phyloP scores from a whole-genome alignment of 441 rosid species.

The Adansonia grandidieri region DNA sequence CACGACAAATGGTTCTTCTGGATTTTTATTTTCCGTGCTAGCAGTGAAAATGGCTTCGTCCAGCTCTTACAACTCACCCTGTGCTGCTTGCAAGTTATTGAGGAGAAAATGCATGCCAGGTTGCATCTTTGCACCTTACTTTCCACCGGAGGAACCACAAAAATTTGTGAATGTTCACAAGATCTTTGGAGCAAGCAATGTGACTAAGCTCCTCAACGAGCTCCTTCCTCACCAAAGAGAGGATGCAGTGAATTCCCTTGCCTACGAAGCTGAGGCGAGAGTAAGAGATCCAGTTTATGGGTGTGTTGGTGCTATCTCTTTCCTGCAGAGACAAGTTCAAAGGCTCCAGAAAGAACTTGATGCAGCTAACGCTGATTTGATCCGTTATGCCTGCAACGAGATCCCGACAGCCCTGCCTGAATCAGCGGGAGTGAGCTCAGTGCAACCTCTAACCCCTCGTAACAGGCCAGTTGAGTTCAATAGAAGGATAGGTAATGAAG shows the following conservation, averaged over 20 bases:
- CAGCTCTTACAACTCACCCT: constrained; percentile 93
- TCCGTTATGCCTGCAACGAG: constrained; percentile 67
- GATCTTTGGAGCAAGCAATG: constrained; percentile 96
- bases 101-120: constrained; percentile 95
- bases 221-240: constrained; percentile 92
- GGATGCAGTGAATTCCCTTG: constrained; percentile 92
- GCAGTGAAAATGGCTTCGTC: constrained; percentile 71
- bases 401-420: constrained; percentile 51
- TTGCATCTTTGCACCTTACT: constrained; percentile 91
- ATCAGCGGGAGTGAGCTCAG: constrained; percentile 37
- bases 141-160: constrained; percentile 98
- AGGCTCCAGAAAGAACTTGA: constrained; percentile 94
- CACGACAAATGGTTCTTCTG: constrained; percentile 29
- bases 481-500: constrained; percentile 47
- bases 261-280: constrained; percentile 95
- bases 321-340: constrained; percentile 87
- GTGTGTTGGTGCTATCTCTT: constrained; percentile 90
- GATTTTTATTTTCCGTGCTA: constrained; percentile 1
- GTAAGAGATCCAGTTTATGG: constrained; percentile 95
- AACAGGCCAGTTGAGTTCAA: constrained; percentile 41
- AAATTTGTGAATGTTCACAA: constrained; percentile 95
- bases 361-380: constrained; percentile 77
- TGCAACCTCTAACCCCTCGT: constrained; percentile 45
- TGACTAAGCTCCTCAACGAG: constrained; percentile 87
- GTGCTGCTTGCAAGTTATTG: constrained; percentile 97